Evolutionary conservation across 1,284 basidiomycete species (phyloP).

Genomic region (Psilocybe mexicana): DNA sequence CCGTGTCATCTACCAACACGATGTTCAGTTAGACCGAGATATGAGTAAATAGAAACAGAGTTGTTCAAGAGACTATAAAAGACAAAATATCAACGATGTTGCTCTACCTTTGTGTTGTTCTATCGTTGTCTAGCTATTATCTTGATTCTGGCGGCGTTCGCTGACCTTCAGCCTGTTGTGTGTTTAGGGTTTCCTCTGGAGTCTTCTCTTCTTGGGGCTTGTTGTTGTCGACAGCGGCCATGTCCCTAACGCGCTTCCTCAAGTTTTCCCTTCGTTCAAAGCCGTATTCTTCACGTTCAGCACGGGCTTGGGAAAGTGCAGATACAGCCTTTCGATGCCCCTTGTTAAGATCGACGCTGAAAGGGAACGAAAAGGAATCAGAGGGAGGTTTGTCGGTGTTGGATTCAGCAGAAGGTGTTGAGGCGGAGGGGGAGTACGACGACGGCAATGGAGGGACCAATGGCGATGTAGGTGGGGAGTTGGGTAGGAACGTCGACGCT

Average conservation of each 20-base stretch:
- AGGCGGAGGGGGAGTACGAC: background rate
- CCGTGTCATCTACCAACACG: too few species aligned
- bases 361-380: constrained; percentile 7
- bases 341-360: constrained; percentile 20
- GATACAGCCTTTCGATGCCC: constrained; percentile 21
- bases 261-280: constrained; percentile 20
- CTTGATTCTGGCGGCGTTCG: background rate
- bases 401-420: background rate
- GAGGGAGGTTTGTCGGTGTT: background rate
- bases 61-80: too few species aligned
- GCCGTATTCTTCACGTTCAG: constrained; percentile 18
- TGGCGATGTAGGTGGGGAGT: background rate
- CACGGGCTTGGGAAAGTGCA: constrained; percentile 20
- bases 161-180: background rate
- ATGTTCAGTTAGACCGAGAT: too few species aligned
- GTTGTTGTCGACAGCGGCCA: background rate
- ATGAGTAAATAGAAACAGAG: too few species aligned
- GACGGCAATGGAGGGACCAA: background rate
- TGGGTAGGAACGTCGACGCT: constrained; percentile 7
- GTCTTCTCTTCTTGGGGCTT: background rate
- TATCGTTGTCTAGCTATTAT: background rate
- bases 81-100: background rate
- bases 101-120: background rate
- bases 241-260: constrained; percentile 19
- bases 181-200: background rate